These are phyloP conservation scores for Pseudogymnoascus sp. DNA, from an alignment of 2,329 filamentous ascomycete species.

Conservation along the genomic window DNA sequence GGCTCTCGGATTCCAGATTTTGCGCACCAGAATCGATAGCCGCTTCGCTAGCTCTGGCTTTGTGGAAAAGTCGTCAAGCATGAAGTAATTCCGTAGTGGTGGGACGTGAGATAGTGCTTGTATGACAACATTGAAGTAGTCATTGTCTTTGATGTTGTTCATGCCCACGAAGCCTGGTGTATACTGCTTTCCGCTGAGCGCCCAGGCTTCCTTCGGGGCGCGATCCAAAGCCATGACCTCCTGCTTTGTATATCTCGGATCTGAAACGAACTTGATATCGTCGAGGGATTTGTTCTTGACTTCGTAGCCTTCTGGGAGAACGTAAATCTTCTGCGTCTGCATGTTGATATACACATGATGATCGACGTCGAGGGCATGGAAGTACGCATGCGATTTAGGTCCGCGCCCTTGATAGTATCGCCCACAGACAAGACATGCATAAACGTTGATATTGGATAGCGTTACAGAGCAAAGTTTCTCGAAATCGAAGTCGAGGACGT, in stretches of 20 bases:
- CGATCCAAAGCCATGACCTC: constrained; percentile 79
- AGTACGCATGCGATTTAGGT: constrained; percentile 92
- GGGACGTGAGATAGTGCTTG: constrained; percentile 86
- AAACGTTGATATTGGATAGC: constrained; percentile 96
- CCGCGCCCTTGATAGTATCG: constrained; percentile 95
- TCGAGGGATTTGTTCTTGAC: constrained; percentile 91
- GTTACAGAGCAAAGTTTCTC: constrained; percentile 97
- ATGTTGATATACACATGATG: constrained; percentile 99
- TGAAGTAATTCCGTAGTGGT: constrained; percentile 84
- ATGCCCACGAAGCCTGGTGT: constrained; percentile 93
- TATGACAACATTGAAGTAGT: constrained; percentile 93
- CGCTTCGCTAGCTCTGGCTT: constrained; percentile 78
- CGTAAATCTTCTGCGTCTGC: constrained; percentile 83
- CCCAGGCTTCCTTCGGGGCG: constrained; percentile 57
- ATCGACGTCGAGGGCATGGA: constrained; percentile 88
- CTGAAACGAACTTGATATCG: constrained; percentile 96
- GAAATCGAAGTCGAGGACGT: constrained; percentile 94
- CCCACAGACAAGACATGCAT: constrained; percentile 95
- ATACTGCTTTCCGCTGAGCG: constrained; percentile 78
- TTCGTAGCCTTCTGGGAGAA: constrained; percentile 93
- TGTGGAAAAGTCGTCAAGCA: constrained; percentile 73
- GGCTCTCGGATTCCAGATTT: constrained; percentile 95
- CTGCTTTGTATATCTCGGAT: constrained; percentile 74
- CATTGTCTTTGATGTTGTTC: constrained; percentile 99
- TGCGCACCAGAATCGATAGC: constrained; percentile 83